Base-by-base conservation (phyloP, 495 filamentous ascomycete species). In the Penicillium nucicola region DNA sequence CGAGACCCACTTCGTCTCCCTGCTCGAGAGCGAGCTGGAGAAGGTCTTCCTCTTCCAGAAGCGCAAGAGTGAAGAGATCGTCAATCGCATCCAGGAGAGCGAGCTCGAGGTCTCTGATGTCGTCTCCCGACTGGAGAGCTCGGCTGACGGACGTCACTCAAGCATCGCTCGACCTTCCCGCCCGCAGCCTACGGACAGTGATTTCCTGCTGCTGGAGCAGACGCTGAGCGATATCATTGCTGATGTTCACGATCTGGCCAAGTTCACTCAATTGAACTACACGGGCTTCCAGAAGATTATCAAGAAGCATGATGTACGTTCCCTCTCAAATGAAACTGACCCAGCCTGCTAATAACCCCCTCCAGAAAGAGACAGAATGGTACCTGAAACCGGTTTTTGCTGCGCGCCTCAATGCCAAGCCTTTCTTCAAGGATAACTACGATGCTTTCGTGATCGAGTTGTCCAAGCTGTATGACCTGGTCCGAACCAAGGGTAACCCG, bases 231-330 rank as follows among this genome's bases (percentile, higher is more conserved):
- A 99, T 65, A 92, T 97, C 60, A 99, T 97, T 66, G 95, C 95
- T 45, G 93, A 99, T 65, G 95, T 99, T 10, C 93, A 99, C 64
- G 93, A 99, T 67, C 75, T 99, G 59, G 95, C 95, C 60, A 97
- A 97, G 71, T 99, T 97, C 60, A 95, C 93, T 5, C 92, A 97
- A 71, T 72, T 99, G 64, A 99, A 99, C 69, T 99, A 99, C 62
- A 97, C 92, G 1, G 93, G 95, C 1, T 99, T 99, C 62, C 95
- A 97, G 77, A 99, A 99, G 77, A 99, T 99, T 59, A 96, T 99
- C 66, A 99, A 99, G 77, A 99, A 99, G 75, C 93, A 99, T 68
- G 93, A 99, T 77, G 90, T 93, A 71, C 45, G 87, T 80, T 47
- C 5, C 31, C 30, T 11, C 32, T 10, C 32, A 13, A 19, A 30